These are phyloP conservation scores for Penicillium herquei DNA, from an alignment of 495 filamentous ascomycete species.

Conservation along the genomic window DNA sequence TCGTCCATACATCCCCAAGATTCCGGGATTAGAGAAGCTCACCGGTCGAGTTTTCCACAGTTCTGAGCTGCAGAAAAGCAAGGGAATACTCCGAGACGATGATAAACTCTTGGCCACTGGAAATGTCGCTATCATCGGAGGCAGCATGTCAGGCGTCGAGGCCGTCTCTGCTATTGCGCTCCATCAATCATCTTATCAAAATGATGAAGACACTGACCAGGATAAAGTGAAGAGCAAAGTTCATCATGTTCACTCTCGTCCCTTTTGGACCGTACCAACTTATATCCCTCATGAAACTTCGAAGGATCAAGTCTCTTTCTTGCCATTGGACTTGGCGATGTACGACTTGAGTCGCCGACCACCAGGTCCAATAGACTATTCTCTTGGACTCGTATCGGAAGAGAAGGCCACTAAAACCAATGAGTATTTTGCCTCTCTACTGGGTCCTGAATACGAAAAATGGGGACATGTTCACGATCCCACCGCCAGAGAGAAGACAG, in stretches of 20 bases:
- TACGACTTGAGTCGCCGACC: conserved; percentile 67
- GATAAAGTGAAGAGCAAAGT: conserved; percentile 43
- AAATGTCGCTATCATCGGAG: conserved; percentile 78
- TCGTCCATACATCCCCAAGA: conserved; percentile 52
- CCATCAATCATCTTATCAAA: conserved; percentile 57
- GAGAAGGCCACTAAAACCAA: conserved; percentile 54
- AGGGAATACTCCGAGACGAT: conserved; percentile 18
- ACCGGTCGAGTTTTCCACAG: conserved; percentile 55
- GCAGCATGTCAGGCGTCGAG: conserved; percentile 81
- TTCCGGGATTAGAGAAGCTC: conserved; percentile 33
- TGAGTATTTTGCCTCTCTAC: conserved; percentile 48
- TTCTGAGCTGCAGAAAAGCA: conserved; percentile 42
- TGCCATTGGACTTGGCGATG: conserved; percentile 73
- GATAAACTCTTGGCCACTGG: conserved; percentile 25
- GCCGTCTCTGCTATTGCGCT: conserved; percentile 69
- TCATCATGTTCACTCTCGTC: conserved; percentile 65
- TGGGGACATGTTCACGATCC: conserved; percentile 17
- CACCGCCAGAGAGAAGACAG: conserved; percentile 18
- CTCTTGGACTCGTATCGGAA: conserved; percentile 54
- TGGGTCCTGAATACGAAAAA: conserved; percentile 61
- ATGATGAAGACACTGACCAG: neutral
- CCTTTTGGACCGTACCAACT: conserved; percentile 71
- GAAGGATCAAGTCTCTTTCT: conserved; percentile 49
- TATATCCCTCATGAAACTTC: conserved; percentile 49
- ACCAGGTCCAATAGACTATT: conserved; percentile 53